Evolutionary conservation across 495 filamentous ascomycete species (phyloP).

Genomic region (Usnea hakonensis): DNA sequence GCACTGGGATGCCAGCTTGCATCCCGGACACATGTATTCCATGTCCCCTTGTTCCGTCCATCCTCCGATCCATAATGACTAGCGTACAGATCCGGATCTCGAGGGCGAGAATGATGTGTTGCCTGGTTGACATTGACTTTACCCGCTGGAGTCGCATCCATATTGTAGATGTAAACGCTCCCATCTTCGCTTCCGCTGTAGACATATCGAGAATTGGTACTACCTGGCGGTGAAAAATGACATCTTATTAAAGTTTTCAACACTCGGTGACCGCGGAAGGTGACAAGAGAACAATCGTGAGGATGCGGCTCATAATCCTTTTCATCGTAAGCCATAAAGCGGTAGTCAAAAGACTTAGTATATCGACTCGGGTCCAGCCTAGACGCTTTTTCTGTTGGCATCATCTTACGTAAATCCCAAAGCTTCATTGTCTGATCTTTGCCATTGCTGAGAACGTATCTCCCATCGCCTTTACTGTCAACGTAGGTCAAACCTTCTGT

Average conservation of each 20-base stretch:
- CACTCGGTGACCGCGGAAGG: constrained; percentile 83
- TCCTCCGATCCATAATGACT: constrained; percentile 32
- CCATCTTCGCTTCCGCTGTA: constrained; percentile 87
- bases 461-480: constrained; percentile 91
- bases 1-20: constrained; percentile 92
- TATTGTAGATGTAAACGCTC: constrained; percentile 82
- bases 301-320: constrained; percentile 67
- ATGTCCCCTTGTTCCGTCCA: constrained; percentile 32
- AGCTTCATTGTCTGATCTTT: constrained; percentile 98
- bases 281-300: constrained; percentile 85
- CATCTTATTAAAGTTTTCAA: constrained; percentile 86
- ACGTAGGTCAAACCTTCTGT: constrained; percentile 93
- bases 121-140: constrained; percentile 68
- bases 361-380: constrained; percentile 45
- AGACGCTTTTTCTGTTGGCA: constrained; percentile 58
- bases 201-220: constrained; percentile 86
- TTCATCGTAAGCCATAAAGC: constrained; percentile 59
- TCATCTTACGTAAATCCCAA: constrained; percentile 86
- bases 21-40: constrained; percentile 83
- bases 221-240: constrained; percentile 86
- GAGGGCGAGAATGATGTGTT: constrained; percentile 53
- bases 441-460: constrained; percentile 87
- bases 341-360: constrained; percentile 78
- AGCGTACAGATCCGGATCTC: constrained; percentile 37
- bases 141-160: constrained; percentile 81